Conservation (phyloP, 305 asterid genomes). For the Fraxinus sp. region DNA sequence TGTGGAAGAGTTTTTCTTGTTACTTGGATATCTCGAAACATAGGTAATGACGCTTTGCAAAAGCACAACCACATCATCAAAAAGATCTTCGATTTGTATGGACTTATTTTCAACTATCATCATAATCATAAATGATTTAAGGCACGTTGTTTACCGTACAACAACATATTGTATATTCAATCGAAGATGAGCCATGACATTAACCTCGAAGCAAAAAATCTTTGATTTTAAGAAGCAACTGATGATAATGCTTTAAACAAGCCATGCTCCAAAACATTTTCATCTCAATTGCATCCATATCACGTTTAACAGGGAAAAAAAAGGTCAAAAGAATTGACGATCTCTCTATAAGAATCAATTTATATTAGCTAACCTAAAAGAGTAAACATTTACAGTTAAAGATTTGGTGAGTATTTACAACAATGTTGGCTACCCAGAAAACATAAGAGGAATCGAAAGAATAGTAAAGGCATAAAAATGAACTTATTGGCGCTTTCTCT, state of each 20-base stretch:
- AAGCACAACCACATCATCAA: background rate
- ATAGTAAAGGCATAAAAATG: background rate
- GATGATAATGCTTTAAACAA: background rate
- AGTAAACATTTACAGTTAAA: constrained; percentile 32
- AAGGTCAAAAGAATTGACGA: constrained; percentile 31
- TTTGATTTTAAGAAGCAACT: background rate
- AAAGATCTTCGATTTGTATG: background rate
- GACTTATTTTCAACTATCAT: background rate
- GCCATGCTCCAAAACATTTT: constrained; percentile 17
- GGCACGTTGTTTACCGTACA: background rate
- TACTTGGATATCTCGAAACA: background rate
- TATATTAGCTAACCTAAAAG: constrained; percentile 38
- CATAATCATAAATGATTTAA: background rate
- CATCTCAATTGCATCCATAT: constrained; percentile 18
- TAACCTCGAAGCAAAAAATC: background rate
- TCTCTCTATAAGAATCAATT: constrained; percentile 26
- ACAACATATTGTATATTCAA: background rate
- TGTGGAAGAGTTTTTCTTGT: background rate
- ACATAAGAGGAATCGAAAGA: constrained; percentile 4
- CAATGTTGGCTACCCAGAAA: constrained; percentile 37
- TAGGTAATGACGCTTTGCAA: background rate
- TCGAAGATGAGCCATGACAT: background rate
- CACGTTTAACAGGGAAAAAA: background rate
- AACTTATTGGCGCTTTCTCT: constrained; percentile 54
- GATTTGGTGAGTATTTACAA: constrained; percentile 43